These are phyloP conservation scores for Salicornia ramosissima DNA, from an alignment of 148 eudicot species.

Conservation along the genomic window DNA sequence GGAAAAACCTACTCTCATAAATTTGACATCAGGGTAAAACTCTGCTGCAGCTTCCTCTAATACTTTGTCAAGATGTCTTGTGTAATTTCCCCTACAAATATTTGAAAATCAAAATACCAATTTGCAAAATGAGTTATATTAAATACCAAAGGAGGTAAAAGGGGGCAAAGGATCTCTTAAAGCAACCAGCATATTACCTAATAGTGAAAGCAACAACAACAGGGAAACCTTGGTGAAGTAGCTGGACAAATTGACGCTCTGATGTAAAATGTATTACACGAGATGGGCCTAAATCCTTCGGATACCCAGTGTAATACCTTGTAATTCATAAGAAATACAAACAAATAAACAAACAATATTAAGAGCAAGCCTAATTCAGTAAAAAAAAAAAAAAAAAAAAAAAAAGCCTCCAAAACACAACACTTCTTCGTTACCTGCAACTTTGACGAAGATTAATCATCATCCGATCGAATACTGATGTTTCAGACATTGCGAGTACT, in stretches of 20 bases:
- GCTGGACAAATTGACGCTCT: conserved; percentile 88
- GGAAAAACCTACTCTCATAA: conserved; percentile 69
- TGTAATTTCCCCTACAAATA: conserved; percentile 61
- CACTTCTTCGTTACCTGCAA: conserved; percentile 49
- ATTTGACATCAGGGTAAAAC: conserved; percentile 81
- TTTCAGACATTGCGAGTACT: conserved; percentile 64
- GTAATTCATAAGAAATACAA: conserved; percentile 20
- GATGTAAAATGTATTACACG: conserved; percentile 86
- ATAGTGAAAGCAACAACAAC: conserved; percentile 91
- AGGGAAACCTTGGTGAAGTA: conserved; percentile 86
- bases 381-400: no score
- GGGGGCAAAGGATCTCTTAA: background rate
- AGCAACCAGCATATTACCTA: conserved; percentile 35
- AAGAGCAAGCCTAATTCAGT: background rate
- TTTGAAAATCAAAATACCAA: background rate
- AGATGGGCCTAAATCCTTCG: conserved; percentile 92
- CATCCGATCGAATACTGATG: conserved; percentile 51
- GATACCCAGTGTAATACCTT: conserved; percentile 94
- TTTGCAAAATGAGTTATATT: background rate
- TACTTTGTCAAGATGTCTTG: conserved; percentile 82
- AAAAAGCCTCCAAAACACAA: background rate
- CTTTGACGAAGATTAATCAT: conserved; percentile 60
- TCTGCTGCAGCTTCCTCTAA: conserved; percentile 87
- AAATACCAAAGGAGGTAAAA: background rate
- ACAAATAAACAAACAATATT: background rate